Percentiles rank a stretch among this genome's conserved stretches.
phyloP scores from a whole-genome alignment of 805 yeast genomes.

The Candida nemodendra region DNA sequence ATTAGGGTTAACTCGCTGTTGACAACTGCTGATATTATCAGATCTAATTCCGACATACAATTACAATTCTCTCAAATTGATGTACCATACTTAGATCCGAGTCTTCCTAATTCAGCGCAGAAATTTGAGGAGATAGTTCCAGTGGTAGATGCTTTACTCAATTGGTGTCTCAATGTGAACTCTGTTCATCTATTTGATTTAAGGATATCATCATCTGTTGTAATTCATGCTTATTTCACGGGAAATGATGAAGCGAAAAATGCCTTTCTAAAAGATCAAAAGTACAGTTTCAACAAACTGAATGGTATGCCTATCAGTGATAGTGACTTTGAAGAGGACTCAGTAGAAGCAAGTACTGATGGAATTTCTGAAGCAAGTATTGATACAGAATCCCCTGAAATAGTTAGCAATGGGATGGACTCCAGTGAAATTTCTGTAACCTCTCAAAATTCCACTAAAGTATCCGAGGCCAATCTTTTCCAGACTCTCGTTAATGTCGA shows the following conservation, averaged over 20 bases:
- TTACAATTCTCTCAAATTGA: constrained; percentile 73
- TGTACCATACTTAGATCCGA: constrained; percentile 87
- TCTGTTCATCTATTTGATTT: constrained; percentile 85
- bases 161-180: constrained; percentile 78
- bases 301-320: constrained; percentile 23
- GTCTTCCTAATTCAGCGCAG: constrained; percentile 31
- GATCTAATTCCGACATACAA: constrained; percentile 67
- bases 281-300: constrained; percentile 38
- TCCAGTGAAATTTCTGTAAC: constrained; percentile 8
- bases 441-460: constrained; percentile 21
- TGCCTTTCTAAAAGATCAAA: constrained; percentile 68
- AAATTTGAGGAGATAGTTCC: constrained; percentile 49
- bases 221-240: constrained; percentile 66
- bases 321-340: constrained; percentile 7
- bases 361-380: background rate
- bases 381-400: constrained; percentile 1
- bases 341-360: constrained; percentile 4
- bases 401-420: background rate
- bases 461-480: constrained; percentile 61
- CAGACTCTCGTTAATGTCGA: constrained; percentile 74
- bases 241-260: constrained; percentile 60
- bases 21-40: constrained; percentile 74
- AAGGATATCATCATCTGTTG: constrained; percentile 66
- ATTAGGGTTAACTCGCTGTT: constrained; percentile 68
- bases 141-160: constrained; percentile 68